These are phyloP conservation scores for Diaporthe australafricana DNA, from an alignment of 2,329 filamentous ascomycete species.

Conservation along the genomic window DNA sequence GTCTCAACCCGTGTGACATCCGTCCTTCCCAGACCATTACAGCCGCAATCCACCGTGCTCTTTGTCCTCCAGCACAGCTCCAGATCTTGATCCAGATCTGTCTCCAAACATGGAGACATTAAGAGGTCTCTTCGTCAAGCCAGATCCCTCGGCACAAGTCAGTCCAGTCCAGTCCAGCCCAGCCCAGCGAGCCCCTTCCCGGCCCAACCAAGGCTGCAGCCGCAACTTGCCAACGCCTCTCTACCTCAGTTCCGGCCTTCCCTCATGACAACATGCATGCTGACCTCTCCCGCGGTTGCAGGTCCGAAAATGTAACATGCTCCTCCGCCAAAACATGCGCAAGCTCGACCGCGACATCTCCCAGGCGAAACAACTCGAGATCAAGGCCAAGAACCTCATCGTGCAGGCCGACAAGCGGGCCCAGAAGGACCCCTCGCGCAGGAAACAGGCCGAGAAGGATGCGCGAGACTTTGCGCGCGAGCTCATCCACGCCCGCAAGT, in stretches of 20 bases:
- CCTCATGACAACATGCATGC: background rate
- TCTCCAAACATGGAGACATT: constrained; percentile 81
- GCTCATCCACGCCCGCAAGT: constrained; percentile 84
- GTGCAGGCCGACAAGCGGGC: constrained; percentile 84
- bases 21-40: background rate
- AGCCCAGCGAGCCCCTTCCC: constrained; percentile 19
- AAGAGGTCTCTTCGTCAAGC: constrained; percentile 87
- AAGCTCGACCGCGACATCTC: constrained; percentile 94
- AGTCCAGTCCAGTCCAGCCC: constrained; percentile 48
- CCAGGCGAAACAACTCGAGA: constrained; percentile 81
- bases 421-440: constrained; percentile 81
- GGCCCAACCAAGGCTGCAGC: constrained; percentile 22
- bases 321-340: constrained; percentile 90
- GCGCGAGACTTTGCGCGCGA: constrained; percentile 90
- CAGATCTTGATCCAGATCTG: constrained; percentile 22
- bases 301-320: constrained; percentile 94
- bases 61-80: background rate
- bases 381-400: constrained; percentile 88
- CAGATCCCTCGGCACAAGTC: constrained; percentile 94
- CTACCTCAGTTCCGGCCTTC: background rate
- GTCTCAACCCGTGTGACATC: constrained; percentile 18
- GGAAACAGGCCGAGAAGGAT: constrained; percentile 83
- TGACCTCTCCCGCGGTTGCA: constrained; percentile 52
- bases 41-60: background rate
- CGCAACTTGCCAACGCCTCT: background rate